Evolutionary conservation across 345 rosid genomes (phyloP).

Genomic region (Mercurialis annua): DNA sequence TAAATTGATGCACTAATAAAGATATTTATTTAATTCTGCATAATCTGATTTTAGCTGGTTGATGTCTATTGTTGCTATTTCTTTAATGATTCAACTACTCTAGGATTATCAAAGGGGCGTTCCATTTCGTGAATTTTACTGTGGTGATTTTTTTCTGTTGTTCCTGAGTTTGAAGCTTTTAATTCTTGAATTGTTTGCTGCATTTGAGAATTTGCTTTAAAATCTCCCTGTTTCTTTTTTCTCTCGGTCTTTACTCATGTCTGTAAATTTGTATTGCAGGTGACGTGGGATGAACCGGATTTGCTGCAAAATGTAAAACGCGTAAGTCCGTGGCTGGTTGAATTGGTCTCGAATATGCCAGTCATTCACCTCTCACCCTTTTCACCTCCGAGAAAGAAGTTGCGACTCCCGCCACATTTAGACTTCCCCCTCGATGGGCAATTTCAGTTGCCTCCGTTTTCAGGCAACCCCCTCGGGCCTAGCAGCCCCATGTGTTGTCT

Average conservation of each 20-base stretch:
- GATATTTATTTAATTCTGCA: background rate
- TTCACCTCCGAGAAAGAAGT: conserved; percentile 89
- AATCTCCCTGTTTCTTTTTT: background rate
- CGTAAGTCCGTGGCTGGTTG: conserved; percentile 94
- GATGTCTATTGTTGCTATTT: background rate
- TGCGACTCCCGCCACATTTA: conserved; percentile 54
- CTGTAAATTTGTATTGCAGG: conserved; percentile 36
- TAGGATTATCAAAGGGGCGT: background rate
- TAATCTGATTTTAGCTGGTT: background rate
- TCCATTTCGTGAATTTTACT: background rate
- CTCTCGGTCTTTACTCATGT: background rate
- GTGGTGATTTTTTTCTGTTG: background rate
- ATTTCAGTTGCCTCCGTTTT: conserved; percentile 56
- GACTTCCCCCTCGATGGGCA: conserved; percentile 54
- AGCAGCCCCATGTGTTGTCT: conserved; percentile 64
- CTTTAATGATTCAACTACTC: background rate
- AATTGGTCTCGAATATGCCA: conserved; percentile 76
- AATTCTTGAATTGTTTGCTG: no score
- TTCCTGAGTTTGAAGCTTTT: no score
- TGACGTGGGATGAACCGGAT: conserved; percentile 98
- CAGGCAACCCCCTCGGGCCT: conserved; percentile 58
- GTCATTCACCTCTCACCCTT: conserved; percentile 63
- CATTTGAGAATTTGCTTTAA: background rate
- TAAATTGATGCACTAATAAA: background rate
- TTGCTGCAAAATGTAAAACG: conserved; percentile 87